A percentile compares a stretch with the other conserved stretches of the same genome.
Evolutionary conservation across 768 basidiomycete species (phyloP).

Genomic region (Leucocoprinus birnbaumii): DNA sequence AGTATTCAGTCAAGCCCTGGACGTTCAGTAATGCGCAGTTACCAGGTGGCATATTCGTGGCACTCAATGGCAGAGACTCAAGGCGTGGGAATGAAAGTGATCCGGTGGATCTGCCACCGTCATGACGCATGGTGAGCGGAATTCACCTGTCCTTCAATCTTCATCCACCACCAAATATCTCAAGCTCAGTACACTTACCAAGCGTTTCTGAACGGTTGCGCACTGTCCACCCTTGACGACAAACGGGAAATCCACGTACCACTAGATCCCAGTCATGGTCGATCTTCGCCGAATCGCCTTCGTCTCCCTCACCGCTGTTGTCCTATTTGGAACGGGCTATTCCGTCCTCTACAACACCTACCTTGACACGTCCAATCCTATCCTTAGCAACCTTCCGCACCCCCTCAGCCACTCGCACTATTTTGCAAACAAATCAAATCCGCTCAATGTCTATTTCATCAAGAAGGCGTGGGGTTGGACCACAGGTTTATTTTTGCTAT

Average conservation of each 20-base stretch:
- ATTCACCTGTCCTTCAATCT: too few species aligned
- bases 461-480: conserved; percentile 95
- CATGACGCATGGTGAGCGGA: too few species aligned
- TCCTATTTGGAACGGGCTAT: conserved; percentile 62
- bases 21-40: too few species aligned
- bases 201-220: too few species aligned
- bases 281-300: conserved; percentile 31
- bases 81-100: not conserved
- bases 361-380: conserved; percentile 82
- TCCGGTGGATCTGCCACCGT: not conserved
- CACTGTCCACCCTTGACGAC: too few species aligned
- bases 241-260: too few species aligned
- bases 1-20: too few species aligned
- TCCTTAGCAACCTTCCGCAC: conserved; percentile 67
- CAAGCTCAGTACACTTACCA: too few species aligned
- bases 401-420: conserved; percentile 59
- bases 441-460: conserved; percentile 83
- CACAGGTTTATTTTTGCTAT: conserved; percentile 56
- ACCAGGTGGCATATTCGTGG: too few species aligned
- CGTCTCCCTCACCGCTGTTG: conserved; percentile 38
- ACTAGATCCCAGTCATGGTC: conserved; percentile 4
- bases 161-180: too few species aligned
- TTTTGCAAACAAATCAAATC: conserved; percentile 80
- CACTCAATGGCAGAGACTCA: not conserved
- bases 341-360: conserved; percentile 65